Evolutionary conservation across 2,329 filamentous ascomycete species (phyloP), one percentile per base, ranked within the genome.

Genomic region (Cladosporium austrohemisphaericum): DNA sequence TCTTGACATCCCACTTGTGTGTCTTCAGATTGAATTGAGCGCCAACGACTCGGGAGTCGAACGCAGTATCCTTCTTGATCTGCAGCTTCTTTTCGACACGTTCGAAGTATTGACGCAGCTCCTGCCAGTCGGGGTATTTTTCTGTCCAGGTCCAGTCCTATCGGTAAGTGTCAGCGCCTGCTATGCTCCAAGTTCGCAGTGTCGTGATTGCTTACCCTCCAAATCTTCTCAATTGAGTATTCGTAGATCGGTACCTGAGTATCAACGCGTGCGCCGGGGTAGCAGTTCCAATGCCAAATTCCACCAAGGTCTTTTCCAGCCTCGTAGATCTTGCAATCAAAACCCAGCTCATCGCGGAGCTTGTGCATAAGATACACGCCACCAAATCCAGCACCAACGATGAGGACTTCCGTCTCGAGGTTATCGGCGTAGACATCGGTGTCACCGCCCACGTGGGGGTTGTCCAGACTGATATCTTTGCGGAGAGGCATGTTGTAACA

Each of bases 21-120:
- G 63, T 62, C 1, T 58, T 55, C 19, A 70, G 71, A 33, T 81
- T 73, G 46, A 78, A 83, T 3, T 73, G 67, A 2, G 76, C 79
- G 6, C 72, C 70, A 0, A 75, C 65, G 3, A 83, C 79, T 9
- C 76, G 71, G 0, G 76, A 79, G 49, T 80, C 75, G 62, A 81
- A 82, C 1, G 73, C 68, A 11, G 71, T 72, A 52, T 83, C 78
- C 57, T 81, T 81, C 59, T 74, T 78, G 28, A 84, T 65, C 18
- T 73, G 66, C 9, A 81, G 59, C 1, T 76, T 71, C 36, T 77
- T 73, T 45, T 82, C 80, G n/a, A 82, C 76, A 35, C 82, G 76
- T 14, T 79, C 72, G 57, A 84, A 84, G 60, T 84, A 84, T 3
- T 61, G 60, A 10, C 76, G 71, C 1, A 84, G 68, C 36, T 84